phyloP scores from a whole-genome alignment of 148 eudicot species.

The Fagopyrum homotropicum region DNA sequence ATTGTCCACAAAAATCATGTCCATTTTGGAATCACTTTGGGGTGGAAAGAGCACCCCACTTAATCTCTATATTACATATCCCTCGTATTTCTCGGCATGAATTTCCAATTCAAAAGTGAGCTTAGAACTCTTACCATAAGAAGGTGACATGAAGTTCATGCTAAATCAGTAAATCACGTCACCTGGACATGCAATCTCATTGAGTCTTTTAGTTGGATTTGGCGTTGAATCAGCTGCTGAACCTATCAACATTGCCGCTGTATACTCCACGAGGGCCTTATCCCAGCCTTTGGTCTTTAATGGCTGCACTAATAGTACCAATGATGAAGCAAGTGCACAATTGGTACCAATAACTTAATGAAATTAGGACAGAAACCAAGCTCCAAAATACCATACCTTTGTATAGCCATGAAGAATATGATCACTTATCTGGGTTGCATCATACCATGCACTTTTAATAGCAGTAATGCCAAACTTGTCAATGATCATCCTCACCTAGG shows the following conservation, averaged over 20 bases:
- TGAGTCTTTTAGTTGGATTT: constrained; percentile 42
- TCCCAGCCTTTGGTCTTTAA: constrained; percentile 80
- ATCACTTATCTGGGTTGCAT: constrained; percentile 63
- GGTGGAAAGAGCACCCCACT: no score
- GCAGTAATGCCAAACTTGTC: constrained; percentile 79
- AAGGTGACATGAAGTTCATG: not conserved
- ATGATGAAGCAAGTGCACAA: not conserved
- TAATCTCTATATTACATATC: no score
- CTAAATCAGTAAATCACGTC: not conserved
- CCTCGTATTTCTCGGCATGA: no score
- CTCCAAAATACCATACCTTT: constrained; percentile 40
- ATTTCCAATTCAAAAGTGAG: no score
- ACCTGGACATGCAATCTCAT: constrained; percentile 89
- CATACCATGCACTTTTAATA: constrained; percentile 68
- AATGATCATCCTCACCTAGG: constrained; percentile 68
- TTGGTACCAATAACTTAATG: not conserved
- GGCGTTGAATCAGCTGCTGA: constrained; percentile 50
- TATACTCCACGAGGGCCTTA: constrained; percentile 66
- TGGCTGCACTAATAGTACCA: constrained; percentile 46
- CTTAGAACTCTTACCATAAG: no score
- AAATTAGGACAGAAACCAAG: not conserved
- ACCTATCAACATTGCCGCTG: constrained; percentile 64
- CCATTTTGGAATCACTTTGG: no score
- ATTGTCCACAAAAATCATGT: no score
- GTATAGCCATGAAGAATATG: constrained; percentile 66